Evolutionary conservation across 805 yeast genomes (phyloP), one percentile per base, ranked within the genome.

Genomic region (Wickerhamomyces sydowiorum): DNA sequence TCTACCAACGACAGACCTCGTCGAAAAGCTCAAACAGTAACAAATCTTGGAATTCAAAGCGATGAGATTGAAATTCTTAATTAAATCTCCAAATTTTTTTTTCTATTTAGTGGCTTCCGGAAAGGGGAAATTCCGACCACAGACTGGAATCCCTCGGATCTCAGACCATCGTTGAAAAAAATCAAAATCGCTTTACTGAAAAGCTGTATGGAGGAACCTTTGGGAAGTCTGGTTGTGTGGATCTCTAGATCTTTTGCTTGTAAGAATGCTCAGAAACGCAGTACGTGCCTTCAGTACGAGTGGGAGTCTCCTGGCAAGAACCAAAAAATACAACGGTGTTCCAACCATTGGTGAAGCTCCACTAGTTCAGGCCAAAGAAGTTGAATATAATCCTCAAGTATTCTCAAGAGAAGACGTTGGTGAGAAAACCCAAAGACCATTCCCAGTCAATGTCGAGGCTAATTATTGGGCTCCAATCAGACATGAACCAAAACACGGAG

Each of bases 381-480:
- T 48, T n/a, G 38, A 40, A 27, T 72, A 68, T 48, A 49, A 62
- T 7, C 76, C 75, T 41, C 56, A 64, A 46, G 59, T 60, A 2
- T 42, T 57, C 10, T 59, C 73, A 3, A 57, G 59, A 33, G 69
- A 66, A 38, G 49, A 55, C 2, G 61, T 56, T 15, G 45, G 56
- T 13, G 60, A 59, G 19, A 67, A 66, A 5, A 55, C 64, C 3
- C 57, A 66, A 19, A 62, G 75, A 32, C 95, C 95, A 3, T 59
- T 85, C 19, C 97, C 98, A n/a, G 65, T 88, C 42, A 87, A 82
- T 57, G 93, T 88, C 2, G 88, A 84, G 57, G 75, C 91, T 37
- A 80, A 85, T 50, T 79, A 86, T 60, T 82, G 81, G 58, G 86
- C 87, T 27, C 97, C 98, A 2, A 56, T 89, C 47, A 78, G 76